Evolutionary conservation across 1,139 yeast genomes (phyloP), one percentile per base, ranked within the genome.

Genomic region (Pichia sp.): DNA sequence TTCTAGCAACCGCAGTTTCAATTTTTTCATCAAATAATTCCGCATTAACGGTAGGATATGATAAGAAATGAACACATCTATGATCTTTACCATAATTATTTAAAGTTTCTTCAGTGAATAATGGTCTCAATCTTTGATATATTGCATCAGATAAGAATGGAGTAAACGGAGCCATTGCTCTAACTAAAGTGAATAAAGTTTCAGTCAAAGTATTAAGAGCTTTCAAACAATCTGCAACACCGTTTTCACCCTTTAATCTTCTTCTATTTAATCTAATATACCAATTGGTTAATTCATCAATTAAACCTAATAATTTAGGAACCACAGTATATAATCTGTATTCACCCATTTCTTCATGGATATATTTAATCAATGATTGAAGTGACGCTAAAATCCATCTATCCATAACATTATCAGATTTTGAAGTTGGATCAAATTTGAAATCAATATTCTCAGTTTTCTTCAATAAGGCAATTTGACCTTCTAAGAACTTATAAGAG

Each of bases 101-200:
- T 57, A 82, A 74, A 35, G 75, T 76, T 41, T 74, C 78, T 31
- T 66, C 71, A 24, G 76, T 65, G 65, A 87, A 82, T 59, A 71
- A 79, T 35, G 70, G 72, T 62, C 73, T 78, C 66, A 94, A 69
- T 67, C 78, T 82, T 63, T 80, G 83, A 70, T 89, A 94, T 57
- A 94, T 85, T 59, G 80, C 80, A 62, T 94, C 99, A 43, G 97
- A 75, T 65, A 94, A 74, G 75, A 83, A 94, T 52, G 99, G 99
- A 44, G 97, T 89, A 70, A 94, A 94, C 53, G 99, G 98, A 49
- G 98, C 97, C 97, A 94, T 90, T 39, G 96, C 94, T 65, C 97
- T 80, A 39, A 81, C 85, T 60, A 94, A 80, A 36, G 87, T 87
- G 64, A 85, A 84, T 56, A 90, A 73, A 30, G 95, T 96, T 65